These are phyloP conservation scores for Populus hybrid DNA, from an alignment of 441 rosid genomes.

Conservation along the genomic window DNA sequence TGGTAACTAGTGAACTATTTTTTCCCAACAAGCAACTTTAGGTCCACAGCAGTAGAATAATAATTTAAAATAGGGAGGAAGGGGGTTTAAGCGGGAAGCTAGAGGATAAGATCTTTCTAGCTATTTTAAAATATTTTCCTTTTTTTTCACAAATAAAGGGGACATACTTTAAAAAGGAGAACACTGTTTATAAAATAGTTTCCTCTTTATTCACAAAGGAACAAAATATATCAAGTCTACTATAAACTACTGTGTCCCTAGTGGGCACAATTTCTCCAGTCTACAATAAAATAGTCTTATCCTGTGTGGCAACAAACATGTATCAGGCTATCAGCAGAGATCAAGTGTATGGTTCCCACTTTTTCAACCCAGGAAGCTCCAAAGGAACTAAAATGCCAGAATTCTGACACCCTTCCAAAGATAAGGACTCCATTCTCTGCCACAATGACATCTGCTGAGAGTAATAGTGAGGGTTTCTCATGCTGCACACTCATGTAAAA, in stretches of 20 bases:
- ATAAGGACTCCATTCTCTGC: background rate
- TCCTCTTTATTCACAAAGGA: background rate
- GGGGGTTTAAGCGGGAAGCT: background rate
- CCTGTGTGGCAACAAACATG: background rate
- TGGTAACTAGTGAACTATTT: background rate
- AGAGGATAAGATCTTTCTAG: background rate
- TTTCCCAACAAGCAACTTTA: background rate
- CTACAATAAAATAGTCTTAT: background rate
- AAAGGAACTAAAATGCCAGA: background rate
- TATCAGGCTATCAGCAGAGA: background rate
- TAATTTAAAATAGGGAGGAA: background rate
- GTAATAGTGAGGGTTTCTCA: background rate
- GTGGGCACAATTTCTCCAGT: background rate
- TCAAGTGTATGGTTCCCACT: background rate
- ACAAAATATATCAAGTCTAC: background rate
- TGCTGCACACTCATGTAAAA: background rate
- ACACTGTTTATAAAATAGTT: background rate
- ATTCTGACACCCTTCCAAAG: background rate
- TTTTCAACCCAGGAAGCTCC: background rate
- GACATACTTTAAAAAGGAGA: background rate
- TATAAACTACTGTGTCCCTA: background rate
- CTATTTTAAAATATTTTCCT: background rate
- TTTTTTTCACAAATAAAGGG: too few species aligned
- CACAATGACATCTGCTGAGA: background rate
- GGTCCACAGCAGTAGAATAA: background rate